Percentiles rank a stretch among this genome's conserved stretches.
Evolutionary conservation across 2,329 filamentous ascomycete genomes (phyloP).

Genomic region (Hymenoscyphus infarciens): DNA sequence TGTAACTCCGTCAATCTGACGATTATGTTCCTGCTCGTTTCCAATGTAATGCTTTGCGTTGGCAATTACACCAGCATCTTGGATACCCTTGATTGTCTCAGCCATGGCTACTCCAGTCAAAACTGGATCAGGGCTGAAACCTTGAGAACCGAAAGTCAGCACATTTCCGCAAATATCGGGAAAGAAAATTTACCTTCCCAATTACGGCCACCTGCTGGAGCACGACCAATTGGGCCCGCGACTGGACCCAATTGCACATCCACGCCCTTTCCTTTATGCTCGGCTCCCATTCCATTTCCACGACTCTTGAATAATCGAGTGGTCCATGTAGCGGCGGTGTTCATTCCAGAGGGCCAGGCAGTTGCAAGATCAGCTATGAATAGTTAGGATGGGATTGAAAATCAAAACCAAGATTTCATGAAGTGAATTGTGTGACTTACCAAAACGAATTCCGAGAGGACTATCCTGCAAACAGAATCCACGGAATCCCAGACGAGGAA

Average conservation of each 20-base stretch:
- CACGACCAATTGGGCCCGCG: constrained; percentile 66
- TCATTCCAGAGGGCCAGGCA: constrained; percentile 75
- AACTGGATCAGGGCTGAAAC: constrained; percentile 69
- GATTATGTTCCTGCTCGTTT: constrained; percentile 65
- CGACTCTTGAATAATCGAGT: constrained; percentile 67
- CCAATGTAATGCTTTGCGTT: constrained; percentile 69
- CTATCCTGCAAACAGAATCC: constrained; percentile 36
- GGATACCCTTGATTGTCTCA: constrained; percentile 74
- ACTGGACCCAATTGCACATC: constrained; percentile 71
- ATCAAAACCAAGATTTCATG: neutral
- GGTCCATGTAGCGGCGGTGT: constrained; percentile 70
- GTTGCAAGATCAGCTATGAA: constrained; percentile 65
- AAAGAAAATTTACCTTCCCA: constrained; percentile 47
- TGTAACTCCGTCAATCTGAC: constrained; percentile 44
- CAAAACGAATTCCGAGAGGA: constrained; percentile 40
- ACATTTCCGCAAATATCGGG: neutral
- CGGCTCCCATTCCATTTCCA: constrained; percentile 64
- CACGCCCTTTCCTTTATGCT: constrained; percentile 69
- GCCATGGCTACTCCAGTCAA: constrained; percentile 70
- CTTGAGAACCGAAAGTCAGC: constrained; percentile 8
- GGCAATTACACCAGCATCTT: constrained; percentile 76
- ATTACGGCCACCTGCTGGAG: constrained; percentile 66
- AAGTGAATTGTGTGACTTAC: constrained; percentile 21
- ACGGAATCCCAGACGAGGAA: constrained; percentile 32
- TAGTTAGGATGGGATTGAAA: too few relatives aligned